A percentile compares a stretch with the other conserved stretches of the same genome.
Evolutionary conservation across 2,329 filamentous ascomycete genomes (phyloP).

Genomic region (Blastomyces gilchristii): DNA sequence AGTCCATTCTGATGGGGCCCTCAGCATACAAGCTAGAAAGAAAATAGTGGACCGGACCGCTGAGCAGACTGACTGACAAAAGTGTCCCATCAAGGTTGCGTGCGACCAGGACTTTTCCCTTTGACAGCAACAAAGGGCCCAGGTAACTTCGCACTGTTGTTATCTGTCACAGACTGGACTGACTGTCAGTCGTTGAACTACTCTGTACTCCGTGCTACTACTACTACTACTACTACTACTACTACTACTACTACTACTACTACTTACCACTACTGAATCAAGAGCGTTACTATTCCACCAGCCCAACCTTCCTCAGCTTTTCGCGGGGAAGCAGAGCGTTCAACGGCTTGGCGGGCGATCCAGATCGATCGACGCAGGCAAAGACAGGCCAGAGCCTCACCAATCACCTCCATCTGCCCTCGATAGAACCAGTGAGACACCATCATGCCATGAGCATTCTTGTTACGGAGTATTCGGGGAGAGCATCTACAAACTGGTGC

Average conservation of each 20-base stretch:
- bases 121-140: background rate
- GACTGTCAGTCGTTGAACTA: background rate
- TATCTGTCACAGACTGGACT: background rate
- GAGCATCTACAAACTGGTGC: background rate
- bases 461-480: too few species aligned
- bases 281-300: too few species aligned
- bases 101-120: background rate
- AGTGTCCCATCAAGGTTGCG: background rate
- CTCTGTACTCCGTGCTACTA: too few species aligned
- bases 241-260: too few species aligned
- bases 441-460: too few species aligned
- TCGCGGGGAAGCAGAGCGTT: background rate
- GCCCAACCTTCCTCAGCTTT: too few species aligned
- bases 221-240: too few species aligned
- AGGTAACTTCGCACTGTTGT: background rate
- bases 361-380: conserved; percentile 3
- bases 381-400: background rate
- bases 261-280: too few species aligned
- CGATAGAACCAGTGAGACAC: too few species aligned
- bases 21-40: too few species aligned
- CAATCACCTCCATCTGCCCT: background rate
- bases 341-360: background rate
- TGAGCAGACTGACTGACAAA: background rate
- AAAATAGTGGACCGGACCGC: too few species aligned
- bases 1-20: too few species aligned